Evolutionary conservation across 148 eudicot species (phyloP).

Genomic region (Spergularia bocconei): DNA sequence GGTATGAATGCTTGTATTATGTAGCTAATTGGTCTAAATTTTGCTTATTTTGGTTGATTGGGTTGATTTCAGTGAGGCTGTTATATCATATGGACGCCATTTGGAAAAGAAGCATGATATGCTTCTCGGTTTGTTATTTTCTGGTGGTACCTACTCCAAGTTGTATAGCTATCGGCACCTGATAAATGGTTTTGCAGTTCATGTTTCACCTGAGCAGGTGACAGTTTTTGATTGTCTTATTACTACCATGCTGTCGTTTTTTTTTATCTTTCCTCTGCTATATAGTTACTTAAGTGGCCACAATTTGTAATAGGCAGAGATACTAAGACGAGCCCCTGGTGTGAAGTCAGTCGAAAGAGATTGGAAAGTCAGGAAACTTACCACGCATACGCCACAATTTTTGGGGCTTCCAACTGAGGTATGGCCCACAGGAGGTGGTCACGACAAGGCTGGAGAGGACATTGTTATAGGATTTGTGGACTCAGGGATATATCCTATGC

Average conservation of each 20-base stretch:
- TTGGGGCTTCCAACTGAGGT: slow-evolving; percentile 97
- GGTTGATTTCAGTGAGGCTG: slow-evolving; percentile 59
- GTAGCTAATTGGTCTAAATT: not conserved
- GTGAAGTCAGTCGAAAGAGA: slow-evolving; percentile 89
- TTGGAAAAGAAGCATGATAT: slow-evolving; percentile 90
- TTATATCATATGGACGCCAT: slow-evolving; percentile 76
- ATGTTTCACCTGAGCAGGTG: slow-evolving; percentile 89
- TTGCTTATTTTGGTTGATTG: slow-evolving; percentile 21
- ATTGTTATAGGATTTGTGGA: slow-evolving; percentile 92
- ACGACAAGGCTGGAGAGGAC: slow-evolving; percentile 83
- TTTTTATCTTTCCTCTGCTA: slow-evolving; percentile 12
- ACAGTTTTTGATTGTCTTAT: slow-evolving; percentile 26
- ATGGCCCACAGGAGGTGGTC: slow-evolving; percentile 98
- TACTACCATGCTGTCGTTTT: not conserved
- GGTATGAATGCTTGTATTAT: not conserved
- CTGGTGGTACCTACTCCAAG: slow-evolving; percentile 70
- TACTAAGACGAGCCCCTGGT: slow-evolving; percentile 75
- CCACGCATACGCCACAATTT: slow-evolving; percentile 97
- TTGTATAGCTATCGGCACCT: slow-evolving; percentile 90
- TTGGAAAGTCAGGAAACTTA: slow-evolving; percentile 91
- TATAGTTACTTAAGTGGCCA: slow-evolving; percentile 38
- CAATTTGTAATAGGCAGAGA: slow-evolving; percentile 87
- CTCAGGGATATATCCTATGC: slow-evolving; percentile 81
- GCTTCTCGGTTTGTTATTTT: slow-evolving; percentile 83
- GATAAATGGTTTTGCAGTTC: slow-evolving; percentile 91